Conservation (phyloP, 2,329 filamentous ascomycete species). For the Pseudogymnoascus sp. region DNA sequence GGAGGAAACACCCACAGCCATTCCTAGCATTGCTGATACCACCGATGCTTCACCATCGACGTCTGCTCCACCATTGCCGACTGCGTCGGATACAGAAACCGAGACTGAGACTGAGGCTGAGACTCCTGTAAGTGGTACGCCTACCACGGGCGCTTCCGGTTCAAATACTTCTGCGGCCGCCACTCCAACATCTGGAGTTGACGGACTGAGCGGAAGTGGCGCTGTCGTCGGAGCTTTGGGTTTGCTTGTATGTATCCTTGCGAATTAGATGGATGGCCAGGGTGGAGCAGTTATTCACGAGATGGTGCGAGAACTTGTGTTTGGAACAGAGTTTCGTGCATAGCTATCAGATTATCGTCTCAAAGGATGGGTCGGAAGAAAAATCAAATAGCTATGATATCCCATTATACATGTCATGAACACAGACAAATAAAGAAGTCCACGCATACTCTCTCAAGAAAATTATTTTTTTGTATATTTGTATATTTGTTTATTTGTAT, state of each 20-base stretch:
- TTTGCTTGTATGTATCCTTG: background rate
- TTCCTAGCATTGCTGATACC: background rate
- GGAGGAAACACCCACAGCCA: background rate
- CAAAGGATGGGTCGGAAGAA: background rate
- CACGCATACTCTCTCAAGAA: no score
- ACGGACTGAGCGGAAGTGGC: background rate
- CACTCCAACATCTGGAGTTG: background rate
- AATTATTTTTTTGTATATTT: no score
- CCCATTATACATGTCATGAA: no score
- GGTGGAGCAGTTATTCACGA: background rate
- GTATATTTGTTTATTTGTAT: no score
- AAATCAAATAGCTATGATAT: no score
- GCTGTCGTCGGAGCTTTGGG: background rate
- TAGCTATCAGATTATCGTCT: background rate
- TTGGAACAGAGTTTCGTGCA: background rate
- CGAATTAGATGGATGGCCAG: background rate
- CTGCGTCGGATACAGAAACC: background rate
- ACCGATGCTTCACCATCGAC: background rate
- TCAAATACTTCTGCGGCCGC: background rate
- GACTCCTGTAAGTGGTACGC: background rate
- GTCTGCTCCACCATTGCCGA: background rate
- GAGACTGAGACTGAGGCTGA: background rate
- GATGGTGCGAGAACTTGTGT: background rate
- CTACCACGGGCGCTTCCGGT: background rate
- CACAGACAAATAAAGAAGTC: no score